Conservation (phyloP, 2,329 filamentous ascomycete genomes). For the Hypoxylon sp. region DNA sequence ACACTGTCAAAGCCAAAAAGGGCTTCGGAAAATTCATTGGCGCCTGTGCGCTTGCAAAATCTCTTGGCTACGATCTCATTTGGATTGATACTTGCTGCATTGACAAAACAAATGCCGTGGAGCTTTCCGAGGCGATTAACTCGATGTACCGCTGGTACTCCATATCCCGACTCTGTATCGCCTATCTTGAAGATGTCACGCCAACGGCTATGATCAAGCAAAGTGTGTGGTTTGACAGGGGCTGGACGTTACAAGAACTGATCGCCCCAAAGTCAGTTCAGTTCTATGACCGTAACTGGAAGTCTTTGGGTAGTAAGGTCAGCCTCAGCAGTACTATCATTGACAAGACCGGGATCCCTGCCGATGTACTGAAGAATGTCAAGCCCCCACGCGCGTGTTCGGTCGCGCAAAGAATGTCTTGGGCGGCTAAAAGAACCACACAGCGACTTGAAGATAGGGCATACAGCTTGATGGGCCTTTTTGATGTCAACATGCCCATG, state of each 20-base stretch:
- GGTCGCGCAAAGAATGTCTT: background rate
- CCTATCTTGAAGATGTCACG: background rate
- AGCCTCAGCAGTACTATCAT: background rate
- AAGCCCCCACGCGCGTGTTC: background rate
- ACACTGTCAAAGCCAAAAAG: background rate
- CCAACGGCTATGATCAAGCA: background rate
- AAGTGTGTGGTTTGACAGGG: background rate
- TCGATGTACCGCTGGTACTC: background rate
- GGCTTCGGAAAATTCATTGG: background rate
- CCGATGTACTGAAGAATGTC: background rate
- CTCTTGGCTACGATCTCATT: background rate
- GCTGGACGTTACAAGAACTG: background rate
- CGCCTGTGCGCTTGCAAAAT: background rate
- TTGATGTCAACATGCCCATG: background rate
- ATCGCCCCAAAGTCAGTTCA: background rate
- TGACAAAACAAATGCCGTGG: background rate
- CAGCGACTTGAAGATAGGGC: background rate
- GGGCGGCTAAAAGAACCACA: background rate
- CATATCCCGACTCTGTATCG: background rate
- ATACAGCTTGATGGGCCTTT: background rate
- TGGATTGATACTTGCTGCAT: background rate
- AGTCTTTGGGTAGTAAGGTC: background rate
- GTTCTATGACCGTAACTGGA: background rate
- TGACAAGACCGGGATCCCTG: background rate
- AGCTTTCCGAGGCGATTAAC: background rate